Base-by-base conservation (phyloP, 345 rosid genomes). In the Camelina sativa region DNA sequence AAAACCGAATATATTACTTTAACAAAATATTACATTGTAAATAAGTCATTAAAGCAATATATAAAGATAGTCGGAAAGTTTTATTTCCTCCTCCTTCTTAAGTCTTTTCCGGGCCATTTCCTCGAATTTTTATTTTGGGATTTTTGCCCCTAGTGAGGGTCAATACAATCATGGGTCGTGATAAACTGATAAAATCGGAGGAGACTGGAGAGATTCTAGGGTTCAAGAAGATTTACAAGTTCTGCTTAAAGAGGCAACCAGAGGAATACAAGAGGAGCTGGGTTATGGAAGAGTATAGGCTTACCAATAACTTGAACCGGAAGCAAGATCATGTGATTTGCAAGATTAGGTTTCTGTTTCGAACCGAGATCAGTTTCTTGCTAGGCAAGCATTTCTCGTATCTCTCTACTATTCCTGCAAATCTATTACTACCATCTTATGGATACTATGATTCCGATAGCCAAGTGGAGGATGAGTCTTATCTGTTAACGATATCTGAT, bases 191-290 rank as follows among this genome's bases (percentile, higher is more conserved):
- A 1, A 65, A 25, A 2, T 6, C 38, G 0, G 10, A 47, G 11
- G 1, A 22, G 23, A 44, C 25, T 0, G 16, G 43, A 4, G 57
- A 74, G 56, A 0, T 66, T 74, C 60, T 66, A 74, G 78, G 73
- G 67, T 38, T 74, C 30, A 74, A 74, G 67, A 74, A 58, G 52
- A 66, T 47, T 48, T 17, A 35, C 9, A 74, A 74, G 72, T 74
- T 74, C 34, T 66, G 52, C 34, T 7, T 11, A 7, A 40, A 25
- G 41, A 11, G 0, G 4, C 23, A 35, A 46, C 28, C 5, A 1
- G 65, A 43, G 57, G 51, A 67, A 1, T 11, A 35, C 16, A 48
- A 48, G 16, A 23, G 19, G 35, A 66, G 3, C 1, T 74, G 67
- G 72, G 52, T 74, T 2, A 74, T 65, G 72, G 59, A 74, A 67